Base-by-base conservation (phyloP, 148 eudicot species). In the Drosera capensis region DNA sequence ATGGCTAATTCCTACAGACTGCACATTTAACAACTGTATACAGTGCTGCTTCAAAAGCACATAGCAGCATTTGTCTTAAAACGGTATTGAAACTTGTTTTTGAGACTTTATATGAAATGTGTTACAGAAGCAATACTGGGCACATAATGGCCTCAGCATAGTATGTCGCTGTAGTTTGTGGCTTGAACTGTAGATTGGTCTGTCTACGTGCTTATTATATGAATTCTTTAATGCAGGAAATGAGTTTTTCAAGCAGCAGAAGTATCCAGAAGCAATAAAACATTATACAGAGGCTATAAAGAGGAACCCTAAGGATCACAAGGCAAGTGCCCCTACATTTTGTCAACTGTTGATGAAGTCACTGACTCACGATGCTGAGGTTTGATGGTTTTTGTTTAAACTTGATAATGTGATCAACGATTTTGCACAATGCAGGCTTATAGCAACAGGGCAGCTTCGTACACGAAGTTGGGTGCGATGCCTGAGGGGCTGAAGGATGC, bases 401-500 rank as follows among this genome's bases (percentile, higher is more conserved):
- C 30, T 44, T 47, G 40, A 5, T 28, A 11, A 28, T 28, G 5
- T 6, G 31, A 5, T 28, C 7, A 6, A 5, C 31, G 11, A 34
- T 15, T 34, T 11, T 13, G 14, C n/a, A 9, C 38, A 2, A 28
- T 45, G 14, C 63, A 92, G 99, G 82, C 80, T 14, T 85, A 81
- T 53, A 92, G 95, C 63, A 92, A 92, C 37, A 73, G 95, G 43
- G 99, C 95, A 66, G 95, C 99, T 49, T 65, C 73, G 55, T 92
- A 92, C 74, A 92, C 95, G 5, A 92, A 92, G 50, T 59, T 92
- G 40, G 82, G 75, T 25, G 99, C 99, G 6, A 26, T 92, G 80
- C 99, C 95, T 0, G 95, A 92, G 71, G 99, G 80, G 5, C 60
- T 92, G 52, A 92, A 85, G 57, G 99, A 92, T 60, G 94, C 99